A percentile compares a stretch with the other conserved stretches of the same genome.
Evolutionary conservation across 2,329 filamentous ascomycete species (phyloP).

Genomic region (Cordyceps javanica): DNA sequence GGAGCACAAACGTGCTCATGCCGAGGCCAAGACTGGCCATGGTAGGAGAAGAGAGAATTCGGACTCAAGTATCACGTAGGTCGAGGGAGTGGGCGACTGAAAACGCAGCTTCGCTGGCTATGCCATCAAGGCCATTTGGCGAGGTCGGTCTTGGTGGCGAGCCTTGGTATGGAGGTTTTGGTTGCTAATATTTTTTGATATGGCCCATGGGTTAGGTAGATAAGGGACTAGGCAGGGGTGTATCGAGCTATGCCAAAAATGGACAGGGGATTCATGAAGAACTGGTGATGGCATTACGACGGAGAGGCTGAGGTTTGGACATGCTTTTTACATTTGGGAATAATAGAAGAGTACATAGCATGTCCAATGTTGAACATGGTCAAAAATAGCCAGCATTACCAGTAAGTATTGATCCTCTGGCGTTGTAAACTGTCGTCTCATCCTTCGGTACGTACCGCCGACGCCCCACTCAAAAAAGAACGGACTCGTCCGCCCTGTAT

Average conservation of each 20-base stretch:
- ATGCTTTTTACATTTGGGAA: not conserved
- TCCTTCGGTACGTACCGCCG: not conserved
- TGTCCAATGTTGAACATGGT: too few relatives aligned
- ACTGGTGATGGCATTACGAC: not conserved
- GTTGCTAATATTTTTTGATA: slow-evolving; percentile 5
- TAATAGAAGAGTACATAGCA: not conserved
- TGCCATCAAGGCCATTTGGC: not conserved
- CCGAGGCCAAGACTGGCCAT: slow-evolving; percentile 7
- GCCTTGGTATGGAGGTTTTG: not conserved
- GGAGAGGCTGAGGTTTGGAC: not conserved
- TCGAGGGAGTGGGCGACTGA: too few relatives aligned
- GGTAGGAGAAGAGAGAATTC: not conserved
- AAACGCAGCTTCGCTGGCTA: not conserved
- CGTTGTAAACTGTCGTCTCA: not conserved
- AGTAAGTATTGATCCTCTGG: not conserved
- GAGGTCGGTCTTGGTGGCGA: not conserved
- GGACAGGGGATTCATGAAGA: not conserved
- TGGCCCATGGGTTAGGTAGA: slow-evolving; percentile 7
- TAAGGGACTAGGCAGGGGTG: slow-evolving; percentile 6
- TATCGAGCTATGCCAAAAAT: not conserved
- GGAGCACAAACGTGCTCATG: not conserved
- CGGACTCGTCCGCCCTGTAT: slow-evolving; percentile 22
- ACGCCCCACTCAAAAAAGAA: slow-evolving; percentile 25
- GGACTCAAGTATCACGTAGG: too few relatives aligned
- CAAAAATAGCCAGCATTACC: too few relatives aligned